Evolutionary conservation across 495 filamentous ascomycete genomes (phyloP).

Genomic region (Pyrenula massariospora): DNA sequence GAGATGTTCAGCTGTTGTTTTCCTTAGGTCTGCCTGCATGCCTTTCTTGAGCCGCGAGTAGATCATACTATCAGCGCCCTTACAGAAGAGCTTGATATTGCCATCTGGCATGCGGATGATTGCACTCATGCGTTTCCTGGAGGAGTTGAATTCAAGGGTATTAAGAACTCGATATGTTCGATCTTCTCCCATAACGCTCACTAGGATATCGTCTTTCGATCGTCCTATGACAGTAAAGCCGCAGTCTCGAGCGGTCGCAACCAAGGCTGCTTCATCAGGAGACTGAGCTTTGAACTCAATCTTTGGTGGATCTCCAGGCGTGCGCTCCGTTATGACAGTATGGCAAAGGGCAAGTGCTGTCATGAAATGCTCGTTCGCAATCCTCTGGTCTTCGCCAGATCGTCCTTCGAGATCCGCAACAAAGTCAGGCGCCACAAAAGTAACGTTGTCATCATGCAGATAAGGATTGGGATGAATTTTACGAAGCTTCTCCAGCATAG

Average conservation of each 20-base stretch:
- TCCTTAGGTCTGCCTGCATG: constrained; percentile 74
- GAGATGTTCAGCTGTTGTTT: constrained; percentile 79
- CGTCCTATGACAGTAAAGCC: constrained; percentile 91
- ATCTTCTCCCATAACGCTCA: constrained; percentile 83
- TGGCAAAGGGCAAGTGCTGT: constrained; percentile 89
- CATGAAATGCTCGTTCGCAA: constrained; percentile 84
- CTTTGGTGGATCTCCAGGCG: constrained; percentile 75
- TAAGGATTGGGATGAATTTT: constrained; percentile 83
- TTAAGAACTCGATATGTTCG: constrained; percentile 79
- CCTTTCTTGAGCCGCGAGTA: constrained; percentile 83
- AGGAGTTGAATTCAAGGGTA: constrained; percentile 95
- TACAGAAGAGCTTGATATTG: constrained; percentile 87
- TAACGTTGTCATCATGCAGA: constrained; percentile 76
- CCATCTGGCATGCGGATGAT: constrained; percentile 95
- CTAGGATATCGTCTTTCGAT: constrained; percentile 59
- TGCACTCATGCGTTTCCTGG: constrained; percentile 94
- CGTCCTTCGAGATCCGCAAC: constrained; percentile 68
- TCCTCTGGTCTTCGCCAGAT: constrained; percentile 63
- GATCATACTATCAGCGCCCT: constrained; percentile 95
- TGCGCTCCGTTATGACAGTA: constrained; percentile 84
- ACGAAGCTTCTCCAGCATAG: constrained; percentile 61
- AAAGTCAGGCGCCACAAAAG: constrained; percentile 85
- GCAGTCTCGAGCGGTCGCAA: constrained; percentile 87
- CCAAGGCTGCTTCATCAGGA: constrained; percentile 91
- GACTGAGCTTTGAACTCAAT: constrained; percentile 97